Conservation (phyloP, 257 asterid genomes). For the Datura wrightii region DNA sequence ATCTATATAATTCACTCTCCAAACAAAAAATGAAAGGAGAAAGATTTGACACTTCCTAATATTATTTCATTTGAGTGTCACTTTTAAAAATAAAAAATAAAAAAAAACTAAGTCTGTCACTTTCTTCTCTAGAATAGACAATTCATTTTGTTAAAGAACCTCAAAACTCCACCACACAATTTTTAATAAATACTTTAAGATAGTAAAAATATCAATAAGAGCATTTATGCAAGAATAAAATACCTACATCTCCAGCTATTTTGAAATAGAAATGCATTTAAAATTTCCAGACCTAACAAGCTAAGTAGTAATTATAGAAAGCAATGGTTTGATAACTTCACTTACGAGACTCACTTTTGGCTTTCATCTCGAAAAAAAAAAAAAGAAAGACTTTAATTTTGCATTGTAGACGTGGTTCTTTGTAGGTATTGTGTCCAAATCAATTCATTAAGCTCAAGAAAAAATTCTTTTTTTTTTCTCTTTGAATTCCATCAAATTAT, state of each 20-base stretch:
- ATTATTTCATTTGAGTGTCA: not conserved
- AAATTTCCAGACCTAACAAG: slow-evolving; percentile 21
- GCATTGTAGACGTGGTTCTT: slow-evolving; percentile 5
- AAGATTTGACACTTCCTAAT: slow-evolving; percentile 19
- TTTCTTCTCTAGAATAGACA: slow-evolving; percentile 17
- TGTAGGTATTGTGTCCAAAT: slow-evolving; percentile 40
- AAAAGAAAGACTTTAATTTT: not conserved
- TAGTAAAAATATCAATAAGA: not conserved
- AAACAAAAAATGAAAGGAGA: too few relatives aligned
- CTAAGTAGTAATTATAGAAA: slow-evolving; percentile 7
- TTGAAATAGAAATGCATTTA: slow-evolving; percentile 18
- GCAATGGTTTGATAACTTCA: not conserved
- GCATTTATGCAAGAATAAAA: slow-evolving; percentile 1
- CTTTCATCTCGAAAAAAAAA: not conserved
- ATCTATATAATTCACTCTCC: not conserved
- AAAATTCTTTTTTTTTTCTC: slow-evolving; percentile 32
- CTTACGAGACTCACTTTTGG: not conserved
- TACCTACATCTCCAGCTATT: slow-evolving; percentile 26
- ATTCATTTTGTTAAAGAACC: not conserved
- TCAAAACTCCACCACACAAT: slow-evolving; percentile 2
- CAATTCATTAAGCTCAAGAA: slow-evolving; percentile 33
- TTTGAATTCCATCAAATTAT: slow-evolving; percentile 30
- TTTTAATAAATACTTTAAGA: not conserved
- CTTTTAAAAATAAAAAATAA: too few relatives aligned
- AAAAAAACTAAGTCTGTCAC: not conserved